Conservation (phyloP, 2,329 filamentous ascomycete genomes). For the Didymellaceae sp. region DNA sequence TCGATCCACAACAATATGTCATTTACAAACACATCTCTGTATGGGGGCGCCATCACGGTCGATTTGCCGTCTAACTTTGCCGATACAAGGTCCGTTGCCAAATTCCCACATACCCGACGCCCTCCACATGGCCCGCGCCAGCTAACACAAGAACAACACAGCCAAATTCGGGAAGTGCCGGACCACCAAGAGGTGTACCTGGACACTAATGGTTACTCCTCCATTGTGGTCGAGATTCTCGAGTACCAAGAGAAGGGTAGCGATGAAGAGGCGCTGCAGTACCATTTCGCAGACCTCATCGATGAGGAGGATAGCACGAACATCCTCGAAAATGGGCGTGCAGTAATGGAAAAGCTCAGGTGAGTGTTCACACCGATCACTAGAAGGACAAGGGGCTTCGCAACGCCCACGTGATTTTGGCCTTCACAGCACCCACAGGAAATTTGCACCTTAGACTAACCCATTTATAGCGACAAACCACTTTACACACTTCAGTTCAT, state of each 20-base stretch:
- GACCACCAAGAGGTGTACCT: slow-evolving; percentile 94
- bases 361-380: slow-evolving; percentile 31
- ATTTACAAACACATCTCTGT: slow-evolving; percentile 68
- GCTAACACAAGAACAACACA: slow-evolving; percentile 41
- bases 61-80: slow-evolving; percentile 72
- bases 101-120: slow-evolving; percentile 2
- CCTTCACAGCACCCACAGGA: too few species aligned
- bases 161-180: slow-evolving; percentile 75
- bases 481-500: slow-evolving; percentile 73
- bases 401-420: too few species aligned
- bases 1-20: slow-evolving; percentile 53
- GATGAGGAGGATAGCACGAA: slow-evolving; percentile 46
- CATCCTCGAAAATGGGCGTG: slow-evolving; percentile 39
- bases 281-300: slow-evolving; percentile 58
- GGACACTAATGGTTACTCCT: slow-evolving; percentile 81
- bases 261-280: slow-evolving; percentile 69
- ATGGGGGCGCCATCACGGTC: slow-evolving; percentile 73
- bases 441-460: slow-evolving; percentile 9
- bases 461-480: slow-evolving; percentile 54
- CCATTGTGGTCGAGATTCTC: slow-evolving; percentile 88
- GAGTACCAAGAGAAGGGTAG: slow-evolving; percentile 75
- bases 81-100: slow-evolving; percentile 70
- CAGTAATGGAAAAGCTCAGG: slow-evolving; percentile 45
- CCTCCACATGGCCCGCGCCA: slow-evolving; percentile 12
- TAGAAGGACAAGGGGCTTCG: too few species aligned